Evolutionary conservation across 202 grass and related monocot species (phyloP).

Genomic region (Elaeis oleifera): DNA sequence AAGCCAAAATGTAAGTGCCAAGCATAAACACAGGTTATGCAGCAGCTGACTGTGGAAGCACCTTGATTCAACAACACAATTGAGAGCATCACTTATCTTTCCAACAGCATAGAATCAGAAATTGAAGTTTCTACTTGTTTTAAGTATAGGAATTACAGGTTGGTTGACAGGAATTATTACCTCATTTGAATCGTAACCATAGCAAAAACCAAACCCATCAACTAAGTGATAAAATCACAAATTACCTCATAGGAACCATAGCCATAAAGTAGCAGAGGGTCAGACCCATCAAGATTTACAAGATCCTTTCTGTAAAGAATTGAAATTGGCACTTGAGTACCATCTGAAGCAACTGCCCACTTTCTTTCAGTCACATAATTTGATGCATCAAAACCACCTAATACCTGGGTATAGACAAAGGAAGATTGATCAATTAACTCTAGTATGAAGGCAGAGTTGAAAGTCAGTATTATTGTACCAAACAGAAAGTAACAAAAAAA

Average conservation of each 20-base stretch:
- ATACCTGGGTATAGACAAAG: conserved; percentile 40
- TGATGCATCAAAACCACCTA: conserved; percentile 72
- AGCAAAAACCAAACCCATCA: background rate
- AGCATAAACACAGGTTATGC: too few relatives aligned
- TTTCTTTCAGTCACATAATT: conserved; percentile 91
- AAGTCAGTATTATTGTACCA: too few relatives aligned
- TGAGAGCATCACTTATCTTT: too few relatives aligned
- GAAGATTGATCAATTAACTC: background rate
- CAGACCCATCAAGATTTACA: conserved; percentile 81
- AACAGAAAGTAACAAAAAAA: too few relatives aligned
- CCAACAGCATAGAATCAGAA: too few relatives aligned
- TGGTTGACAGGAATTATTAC: too few relatives aligned
- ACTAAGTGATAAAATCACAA: background rate
- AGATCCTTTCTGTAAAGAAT: conserved; percentile 81
- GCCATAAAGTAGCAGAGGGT: conserved; percentile 84
- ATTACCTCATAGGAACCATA: conserved; percentile 91
- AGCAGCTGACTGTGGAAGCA: too few relatives aligned
- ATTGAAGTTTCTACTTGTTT: too few relatives aligned
- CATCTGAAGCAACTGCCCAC: conserved; percentile 78
- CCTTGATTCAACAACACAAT: too few relatives aligned
- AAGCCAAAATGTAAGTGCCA: too few relatives aligned
- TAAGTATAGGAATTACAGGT: too few relatives aligned
- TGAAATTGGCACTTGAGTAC: conserved; percentile 70
- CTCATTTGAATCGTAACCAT: background rate
- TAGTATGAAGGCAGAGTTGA: too few relatives aligned